Evolutionary conservation across 2,329 filamentous ascomycete species (phyloP).

Genomic region (Truncatella angustata): DNA sequence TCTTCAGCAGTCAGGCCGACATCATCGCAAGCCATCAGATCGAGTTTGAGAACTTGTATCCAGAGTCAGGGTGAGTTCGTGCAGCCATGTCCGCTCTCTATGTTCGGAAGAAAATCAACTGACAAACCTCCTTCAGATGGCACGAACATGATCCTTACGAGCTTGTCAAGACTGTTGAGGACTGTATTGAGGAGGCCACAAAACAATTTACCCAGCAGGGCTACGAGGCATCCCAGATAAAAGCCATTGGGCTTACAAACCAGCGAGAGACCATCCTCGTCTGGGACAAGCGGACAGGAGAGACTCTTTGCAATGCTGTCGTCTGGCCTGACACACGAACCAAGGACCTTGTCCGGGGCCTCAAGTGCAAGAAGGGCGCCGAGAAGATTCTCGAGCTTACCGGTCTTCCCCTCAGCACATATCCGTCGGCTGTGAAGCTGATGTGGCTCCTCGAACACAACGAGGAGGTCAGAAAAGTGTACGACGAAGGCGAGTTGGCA

Average conservation of each 20-base stretch:
- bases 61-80: slow-evolving; percentile 73
- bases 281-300: slow-evolving; percentile 79
- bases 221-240: slow-evolving; percentile 66
- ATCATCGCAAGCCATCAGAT: slow-evolving; percentile 82
- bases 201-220: slow-evolving; percentile 70
- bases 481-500: slow-evolving; percentile 71
- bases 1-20: slow-evolving; percentile 78
- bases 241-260: slow-evolving; percentile 81
- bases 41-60: slow-evolving; percentile 82
- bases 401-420: slow-evolving; percentile 82
- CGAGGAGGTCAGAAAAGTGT: slow-evolving; percentile 67
- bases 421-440: slow-evolving; percentile 83
- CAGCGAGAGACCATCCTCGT: slow-evolving; percentile 86
- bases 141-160: slow-evolving; percentile 85
- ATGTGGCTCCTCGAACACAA: slow-evolving; percentile 77
- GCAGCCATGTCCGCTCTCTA: not conserved
- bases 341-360: slow-evolving; percentile 67
- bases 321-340: slow-evolving; percentile 90
- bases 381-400: slow-evolving; percentile 69
- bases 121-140: slow-evolving; percentile 63
- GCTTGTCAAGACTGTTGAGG: slow-evolving; percentile 71
- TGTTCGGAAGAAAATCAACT: too few relatives aligned
- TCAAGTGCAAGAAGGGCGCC: slow-evolving; percentile 66
- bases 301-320: slow-evolving; percentile 80
- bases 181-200: slow-evolving; percentile 76